phyloP scores from a whole-genome alignment of 2,329 filamentous ascomycete species.

The Colletotrichum australisinense region DNA sequence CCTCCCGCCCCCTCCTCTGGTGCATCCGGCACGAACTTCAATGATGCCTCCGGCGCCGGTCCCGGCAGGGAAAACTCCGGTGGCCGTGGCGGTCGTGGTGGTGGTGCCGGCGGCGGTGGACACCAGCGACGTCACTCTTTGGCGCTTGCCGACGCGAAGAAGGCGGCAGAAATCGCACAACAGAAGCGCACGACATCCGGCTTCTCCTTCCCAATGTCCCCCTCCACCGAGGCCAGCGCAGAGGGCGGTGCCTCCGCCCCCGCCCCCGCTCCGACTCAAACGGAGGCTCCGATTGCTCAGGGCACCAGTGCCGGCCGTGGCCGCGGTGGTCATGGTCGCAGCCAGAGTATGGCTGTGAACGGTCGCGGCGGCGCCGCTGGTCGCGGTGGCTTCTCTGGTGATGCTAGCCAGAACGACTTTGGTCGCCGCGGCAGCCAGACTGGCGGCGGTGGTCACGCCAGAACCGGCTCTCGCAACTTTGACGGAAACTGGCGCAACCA shows the following conservation, averaged over 20 bases:
- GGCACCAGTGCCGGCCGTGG: conserved; percentile 62
- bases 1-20: conserved; percentile 94
- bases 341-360: conserved; percentile 87
- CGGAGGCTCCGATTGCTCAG: conserved; percentile 52
- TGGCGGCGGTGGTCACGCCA: conserved; percentile 79
- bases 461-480: conserved; percentile 91
- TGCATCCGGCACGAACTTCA: conserved; percentile 81
- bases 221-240: conserved; percentile 70
- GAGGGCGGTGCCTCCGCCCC: conserved; percentile 56
- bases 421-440: conserved; percentile 65
- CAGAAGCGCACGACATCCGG: conserved; percentile 94
- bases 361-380: conserved; percentile 70
- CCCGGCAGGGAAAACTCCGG: conserved; percentile 75
- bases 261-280: conserved; percentile 43
- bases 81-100: conserved; percentile 77
- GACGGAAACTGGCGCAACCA: conserved; percentile 98
- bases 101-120: conserved; percentile 73
- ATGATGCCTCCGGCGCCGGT: conserved; percentile 75
- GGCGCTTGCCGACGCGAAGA: conserved; percentile 94
- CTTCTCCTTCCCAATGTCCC: conserved; percentile 92
- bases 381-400: conserved; percentile 70
- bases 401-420: conserved; percentile 69
- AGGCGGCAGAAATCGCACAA: conserved; percentile 95
- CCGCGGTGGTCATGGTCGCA: conserved; percentile 75
- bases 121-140: conserved; percentile 96